Evolutionary conservation across 1,139 yeast genomes (phyloP), one percentile per base, ranked within the genome.

Genomic region (Pichia sp.): DNA sequence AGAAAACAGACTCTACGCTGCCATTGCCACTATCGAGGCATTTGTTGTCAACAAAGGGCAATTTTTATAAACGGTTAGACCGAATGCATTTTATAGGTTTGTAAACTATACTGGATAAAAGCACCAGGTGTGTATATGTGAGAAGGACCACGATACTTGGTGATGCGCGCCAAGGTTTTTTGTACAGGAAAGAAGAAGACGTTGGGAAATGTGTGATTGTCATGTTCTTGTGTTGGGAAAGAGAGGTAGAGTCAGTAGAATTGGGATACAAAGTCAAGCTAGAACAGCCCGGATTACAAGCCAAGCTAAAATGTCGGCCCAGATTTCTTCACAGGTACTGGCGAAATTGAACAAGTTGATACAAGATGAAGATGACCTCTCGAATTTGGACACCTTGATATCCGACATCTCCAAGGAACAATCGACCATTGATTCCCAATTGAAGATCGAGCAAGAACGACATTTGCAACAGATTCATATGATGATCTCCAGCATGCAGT

Each of bases 1-100:
- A 41, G 99, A 93, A 73, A 93, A 93, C 74, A 81, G 99, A 72
- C 75, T 93, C 45, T 93, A 95, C 68, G 96, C 98, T 52, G 98
- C 98, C 46, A 88, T 93, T 76, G 93, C 99, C 11, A 96, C 84
- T 1, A 78, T 93, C 52, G 97, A 93, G 65, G 90, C 85, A 0
- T 89, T 92, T 70, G 97, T 92, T 4, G 79, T 85, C 51, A 87
- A 90, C 72, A 85, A 87, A 68, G 96, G 96, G 53, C 77, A 83
- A 57, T 72, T 80, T 45, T 50, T 58, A 13, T 57, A 43, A 46
- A 13, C 3, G 3, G n/a, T 8, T 29, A 19, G 11, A 8, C 11
- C 11, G 8, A n/a, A 31, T 31, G 34, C 34, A 31, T 31, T 19
- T 19, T 19, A 11, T 11, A 31, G 34, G 4, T 31, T 31, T 31